phyloP scores from a whole-genome alignment of 345 rosid species.

The Nephelium lappaceum region DNA sequence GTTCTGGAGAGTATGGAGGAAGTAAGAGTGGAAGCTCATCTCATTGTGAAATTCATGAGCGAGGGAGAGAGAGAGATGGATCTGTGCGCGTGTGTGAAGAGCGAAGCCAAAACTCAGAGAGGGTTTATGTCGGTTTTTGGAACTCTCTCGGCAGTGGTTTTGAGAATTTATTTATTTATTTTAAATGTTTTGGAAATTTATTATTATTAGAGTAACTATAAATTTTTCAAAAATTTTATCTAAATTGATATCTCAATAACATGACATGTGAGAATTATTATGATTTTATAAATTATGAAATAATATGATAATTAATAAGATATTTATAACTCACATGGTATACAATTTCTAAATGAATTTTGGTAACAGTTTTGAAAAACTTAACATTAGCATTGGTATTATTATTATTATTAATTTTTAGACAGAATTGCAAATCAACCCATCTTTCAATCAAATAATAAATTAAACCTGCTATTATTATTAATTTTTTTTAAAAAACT shows the following conservation, averaged over 20 bases:
- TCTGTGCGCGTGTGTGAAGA: not conserved
- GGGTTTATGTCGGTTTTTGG: not conserved
- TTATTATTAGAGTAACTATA: not conserved
- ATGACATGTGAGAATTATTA: no score
- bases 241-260: no score
- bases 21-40: slow-evolving; percentile 39
- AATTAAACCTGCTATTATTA: no score
- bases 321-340: no score
- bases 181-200: no score
- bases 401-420: not conserved
- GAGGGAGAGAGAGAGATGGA: not conserved
- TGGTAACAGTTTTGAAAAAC: no score
- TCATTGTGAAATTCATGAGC: slow-evolving; percentile 28
- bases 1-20: slow-evolving; percentile 40
- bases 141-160: not conserved
- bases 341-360: no score
- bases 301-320: no score
- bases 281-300: no score
- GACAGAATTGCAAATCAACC: not conserved
- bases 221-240: no score
- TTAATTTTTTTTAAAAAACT: no score
- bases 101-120: not conserved
- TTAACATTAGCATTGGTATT: not conserved
- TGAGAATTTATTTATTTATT: not conserved
- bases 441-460: no score